A percentile compares a stretch with the other conserved stretches of the same genome.
phyloP scores from a whole-genome alignment of 129 eudicot species.

The Deinandra increscens region DNA sequence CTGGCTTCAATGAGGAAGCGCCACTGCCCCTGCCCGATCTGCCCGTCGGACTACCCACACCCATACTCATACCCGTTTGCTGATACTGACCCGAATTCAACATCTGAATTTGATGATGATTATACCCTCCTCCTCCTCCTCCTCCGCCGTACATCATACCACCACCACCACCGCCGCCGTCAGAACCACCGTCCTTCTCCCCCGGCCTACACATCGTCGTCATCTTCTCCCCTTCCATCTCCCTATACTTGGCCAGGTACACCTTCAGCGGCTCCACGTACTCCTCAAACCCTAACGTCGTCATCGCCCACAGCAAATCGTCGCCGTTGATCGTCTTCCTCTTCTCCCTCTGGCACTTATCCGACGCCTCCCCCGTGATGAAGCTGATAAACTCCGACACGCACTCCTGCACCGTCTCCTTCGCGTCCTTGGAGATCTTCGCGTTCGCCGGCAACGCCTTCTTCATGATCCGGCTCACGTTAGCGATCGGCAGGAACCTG shows the following conservation, averaged over 20 bases:
- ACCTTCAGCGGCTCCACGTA: slow-evolving; percentile 48
- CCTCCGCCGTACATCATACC: no score
- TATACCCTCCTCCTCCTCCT: no score
- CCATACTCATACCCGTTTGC: slow-evolving; percentile 38
- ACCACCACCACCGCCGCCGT: not conserved
- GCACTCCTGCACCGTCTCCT: slow-evolving; percentile 57
- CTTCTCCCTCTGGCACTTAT: slow-evolving; percentile 55
- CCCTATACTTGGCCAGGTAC: slow-evolving; percentile 41
- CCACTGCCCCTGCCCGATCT: slow-evolving; percentile 32
- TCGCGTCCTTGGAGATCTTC: slow-evolving; percentile 53
- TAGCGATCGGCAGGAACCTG: slow-evolving; percentile 52
- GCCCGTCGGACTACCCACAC: slow-evolving; percentile 31
- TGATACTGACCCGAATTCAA: slow-evolving; percentile 29
- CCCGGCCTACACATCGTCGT: slow-evolving; percentile 19
- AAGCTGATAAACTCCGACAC: slow-evolving; percentile 59
- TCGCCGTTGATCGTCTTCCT: slow-evolving; percentile 55
- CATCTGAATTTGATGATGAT: slow-evolving; percentile 23
- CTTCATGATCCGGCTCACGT: slow-evolving; percentile 44
- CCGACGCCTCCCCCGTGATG: slow-evolving; percentile 54
- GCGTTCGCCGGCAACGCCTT: slow-evolving; percentile 42
- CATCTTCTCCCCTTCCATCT: slow-evolving; percentile 50
- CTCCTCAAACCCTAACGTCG: slow-evolving; percentile 53
- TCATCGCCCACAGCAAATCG: slow-evolving; percentile 57
- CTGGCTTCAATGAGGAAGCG: slow-evolving; percentile 30
- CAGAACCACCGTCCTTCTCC: slow-evolving; percentile 29